Evolutionary conservation across 306 rosid species (phyloP).

Genomic region (Comarum palustre): DNA sequence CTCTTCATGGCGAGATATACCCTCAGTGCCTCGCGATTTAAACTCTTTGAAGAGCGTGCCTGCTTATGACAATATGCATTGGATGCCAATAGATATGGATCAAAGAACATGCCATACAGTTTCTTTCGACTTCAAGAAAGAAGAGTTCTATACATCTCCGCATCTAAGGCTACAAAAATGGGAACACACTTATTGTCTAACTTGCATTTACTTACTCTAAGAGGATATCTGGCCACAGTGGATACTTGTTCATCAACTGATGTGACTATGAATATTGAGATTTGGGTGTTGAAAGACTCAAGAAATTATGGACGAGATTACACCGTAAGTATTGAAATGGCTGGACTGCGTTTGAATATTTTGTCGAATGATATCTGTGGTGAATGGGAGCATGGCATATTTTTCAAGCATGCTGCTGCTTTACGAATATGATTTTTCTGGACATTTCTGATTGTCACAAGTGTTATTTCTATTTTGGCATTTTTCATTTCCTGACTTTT

Average conservation of each 20-base stretch:
- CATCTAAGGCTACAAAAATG: background rate
- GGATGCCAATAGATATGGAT: background rate
- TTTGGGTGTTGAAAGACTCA: background rate
- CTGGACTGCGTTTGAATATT: background rate
- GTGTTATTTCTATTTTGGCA: too few relatives aligned
- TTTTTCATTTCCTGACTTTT: too few relatives aligned
- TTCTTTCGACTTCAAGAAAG: background rate
- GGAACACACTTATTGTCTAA: background rate
- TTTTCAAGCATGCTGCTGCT: background rate
- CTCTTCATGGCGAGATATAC: background rate
- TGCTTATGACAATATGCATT: background rate
- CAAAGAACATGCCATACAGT: background rate
- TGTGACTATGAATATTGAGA: background rate
- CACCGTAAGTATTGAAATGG: background rate
- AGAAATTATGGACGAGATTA: background rate
- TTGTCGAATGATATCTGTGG: background rate
- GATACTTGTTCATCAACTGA: background rate
- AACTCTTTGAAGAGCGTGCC: background rate
- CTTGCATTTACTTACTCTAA: background rate
- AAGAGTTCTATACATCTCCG: background rate
- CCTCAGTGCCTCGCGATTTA: background rate
- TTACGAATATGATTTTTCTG: too few relatives aligned
- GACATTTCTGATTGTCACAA: too few relatives aligned
- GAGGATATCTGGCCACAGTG: background rate
- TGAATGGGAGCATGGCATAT: slow-evolving; percentile 5